phyloP scores from a whole-genome alignment of 352 stramenopile genomes.

The Globisporangium cederbergense region DNA sequence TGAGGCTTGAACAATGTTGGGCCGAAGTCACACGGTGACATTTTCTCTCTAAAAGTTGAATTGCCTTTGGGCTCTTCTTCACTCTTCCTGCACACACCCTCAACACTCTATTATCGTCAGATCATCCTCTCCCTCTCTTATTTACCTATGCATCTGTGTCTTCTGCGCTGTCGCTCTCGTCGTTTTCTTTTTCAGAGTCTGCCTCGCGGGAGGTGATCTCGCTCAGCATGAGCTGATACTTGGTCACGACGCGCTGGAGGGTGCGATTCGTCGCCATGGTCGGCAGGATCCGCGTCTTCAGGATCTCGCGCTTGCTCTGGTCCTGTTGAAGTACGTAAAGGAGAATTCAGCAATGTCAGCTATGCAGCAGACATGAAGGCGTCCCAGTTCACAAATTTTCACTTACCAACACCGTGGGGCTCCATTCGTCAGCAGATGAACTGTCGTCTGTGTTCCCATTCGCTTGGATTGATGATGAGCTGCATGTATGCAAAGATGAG shows the following conservation, averaged over 20 bases:
- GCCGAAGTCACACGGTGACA: too few species aligned
- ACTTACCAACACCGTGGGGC: constrained; percentile 40
- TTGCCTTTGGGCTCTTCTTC: too few species aligned
- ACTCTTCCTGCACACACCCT: neutral
- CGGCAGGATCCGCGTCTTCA: constrained; percentile 68
- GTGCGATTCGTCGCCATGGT: constrained; percentile 77
- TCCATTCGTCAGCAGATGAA: constrained; percentile 27
- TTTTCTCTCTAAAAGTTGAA: too few species aligned
- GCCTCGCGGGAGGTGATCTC: constrained; percentile 56
- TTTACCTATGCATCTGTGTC: neutral
- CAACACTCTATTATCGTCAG: neutral
- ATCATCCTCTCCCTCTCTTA: neutral
- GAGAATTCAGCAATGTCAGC: too few species aligned
- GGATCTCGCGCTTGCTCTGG: constrained; percentile 64
- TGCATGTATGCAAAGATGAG: neutral
- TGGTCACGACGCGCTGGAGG: constrained; percentile 78
- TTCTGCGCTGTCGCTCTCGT: constrained; percentile 1
- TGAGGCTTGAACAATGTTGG: too few species aligned
- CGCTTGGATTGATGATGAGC: neutral
- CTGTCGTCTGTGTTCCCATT: neutral
- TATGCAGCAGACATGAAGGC: too few species aligned
- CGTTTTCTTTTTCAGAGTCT: constrained; percentile 5
- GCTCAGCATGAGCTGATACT: constrained; percentile 81
- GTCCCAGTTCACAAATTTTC: too few species aligned
- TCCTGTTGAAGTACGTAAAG: constrained; percentile 26